Percentiles rank a stretch among this genome's conserved stretches.
phyloP scores from a whole-genome alignment of 164 flowering plant genomes.

The Sextonia rubra region DNA sequence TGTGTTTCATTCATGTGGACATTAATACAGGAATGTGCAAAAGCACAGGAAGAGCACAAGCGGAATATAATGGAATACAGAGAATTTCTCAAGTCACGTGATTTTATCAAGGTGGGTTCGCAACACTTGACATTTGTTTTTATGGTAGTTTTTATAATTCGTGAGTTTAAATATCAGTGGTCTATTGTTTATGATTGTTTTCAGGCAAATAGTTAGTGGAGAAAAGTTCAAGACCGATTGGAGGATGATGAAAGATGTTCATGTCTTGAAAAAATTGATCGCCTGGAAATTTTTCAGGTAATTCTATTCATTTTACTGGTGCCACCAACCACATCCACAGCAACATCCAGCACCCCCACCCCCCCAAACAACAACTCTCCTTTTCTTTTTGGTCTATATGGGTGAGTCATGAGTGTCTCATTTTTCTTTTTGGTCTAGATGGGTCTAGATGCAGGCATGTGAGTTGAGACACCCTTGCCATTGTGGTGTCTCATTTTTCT shows the following conservation, averaged over 20 bases:
- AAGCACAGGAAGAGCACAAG: conserved; percentile 80
- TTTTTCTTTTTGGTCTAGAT: too few relatives aligned
- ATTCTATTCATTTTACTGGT: conserved; percentile 4
- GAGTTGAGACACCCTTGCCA: neutral
- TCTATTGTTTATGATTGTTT: neutral
- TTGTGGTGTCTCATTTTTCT: neutral
- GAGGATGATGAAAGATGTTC: conserved; percentile 93
- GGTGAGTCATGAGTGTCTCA: neutral
- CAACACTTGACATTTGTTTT: neutral
- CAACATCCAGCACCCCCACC: too few relatives aligned
- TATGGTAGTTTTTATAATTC: neutral
- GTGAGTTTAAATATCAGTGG: neutral
- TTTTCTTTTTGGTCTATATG: neutral
- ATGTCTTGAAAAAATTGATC: conserved; percentile 86
- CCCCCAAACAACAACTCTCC: too few relatives aligned
- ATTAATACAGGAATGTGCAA: conserved; percentile 82
- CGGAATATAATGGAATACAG: conserved; percentile 59
- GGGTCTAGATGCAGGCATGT: neutral
- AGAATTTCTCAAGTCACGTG: conserved; percentile 81
- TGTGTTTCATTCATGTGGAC: too few relatives aligned
- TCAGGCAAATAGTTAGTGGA: conserved; percentile 86
- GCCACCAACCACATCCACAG: too few relatives aligned
- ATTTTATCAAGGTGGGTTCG: conserved; percentile 66
- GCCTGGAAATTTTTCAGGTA: conserved; percentile 83
- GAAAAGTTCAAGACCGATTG: conserved; percentile 85